Base-by-base conservation (phyloP, 1,284 basidiomycete genomes). In the Cutaneotrichosporon sp. region DNA sequence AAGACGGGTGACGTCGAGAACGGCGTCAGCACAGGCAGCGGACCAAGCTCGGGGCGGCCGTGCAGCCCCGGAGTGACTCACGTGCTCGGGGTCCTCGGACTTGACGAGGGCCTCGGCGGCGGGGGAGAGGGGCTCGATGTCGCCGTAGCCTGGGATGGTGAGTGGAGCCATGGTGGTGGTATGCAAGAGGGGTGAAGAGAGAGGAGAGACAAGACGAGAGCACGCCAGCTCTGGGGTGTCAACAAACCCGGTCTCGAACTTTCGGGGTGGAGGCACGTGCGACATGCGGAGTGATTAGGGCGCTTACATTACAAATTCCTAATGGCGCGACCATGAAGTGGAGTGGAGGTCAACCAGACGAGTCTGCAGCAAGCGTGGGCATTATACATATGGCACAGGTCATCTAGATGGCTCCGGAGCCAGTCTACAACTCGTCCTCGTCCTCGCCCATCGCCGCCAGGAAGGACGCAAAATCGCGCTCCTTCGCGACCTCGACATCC, bases 51-150 rank as follows among this genome's bases (percentile, higher is more conserved):
- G 18, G 3, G 16, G 18, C 4, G 38, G 7, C 16, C 38, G 38
- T n/a, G 38, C 18, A 5, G 9, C 38, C 18, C 38, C 6, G 50
- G 13, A 16, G n/a, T 5, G 11, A 69, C 79, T 42, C 54, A 80
- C 80, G 67, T 82, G 81, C 64, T 80, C 75, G 1, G 81, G 81
- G 64, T 82, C 81, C 54, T 76, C 64, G 61, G 79, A 80, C 31
- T 58, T 60, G 42, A 82, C 75, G 45, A 82, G 71, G 11, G 66
- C 70, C 56, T 82, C 80, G 9, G 68, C 69, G n/a, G 72, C 67
- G 43, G 47, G 47, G 33, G 45, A 52, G 20, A 67, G 66, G n/a
- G 66, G 66, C 22, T 62, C 63, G 24, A 67, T 62, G 27, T 43
- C 52, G 43, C 66, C 66, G 60, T 62, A 60, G n/a, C 58, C 64